Percentiles rank a stretch among this genome's conserved stretches.
These are phyloP conservation scores for Ceratobasidium sp. DNA, from an alignment of 1,284 basidiomycete genomes.

Conservation along the genomic window DNA sequence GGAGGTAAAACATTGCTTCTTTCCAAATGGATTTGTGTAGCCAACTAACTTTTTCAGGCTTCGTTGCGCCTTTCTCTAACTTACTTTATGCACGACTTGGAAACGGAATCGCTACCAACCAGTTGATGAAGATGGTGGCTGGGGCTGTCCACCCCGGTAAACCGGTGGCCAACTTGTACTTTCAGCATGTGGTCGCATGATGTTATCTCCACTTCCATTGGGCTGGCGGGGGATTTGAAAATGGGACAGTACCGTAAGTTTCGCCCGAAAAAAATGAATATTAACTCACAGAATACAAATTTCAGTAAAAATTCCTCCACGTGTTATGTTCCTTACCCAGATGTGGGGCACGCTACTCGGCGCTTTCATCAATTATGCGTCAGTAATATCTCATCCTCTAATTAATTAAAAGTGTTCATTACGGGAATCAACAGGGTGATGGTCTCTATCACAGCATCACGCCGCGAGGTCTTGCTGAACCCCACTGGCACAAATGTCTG, in stretches of 20 bases:
- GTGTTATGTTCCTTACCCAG: conserved; percentile 71
- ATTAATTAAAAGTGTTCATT: background rate
- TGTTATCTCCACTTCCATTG: conserved; percentile 59
- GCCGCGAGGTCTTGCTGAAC: conserved; percentile 57
- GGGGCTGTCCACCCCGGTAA: conserved; percentile 66
- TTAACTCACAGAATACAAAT: background rate
- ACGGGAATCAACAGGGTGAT: conserved; percentile 5
- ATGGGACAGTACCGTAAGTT: conserved; percentile 66
- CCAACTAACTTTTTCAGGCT: conserved; percentile 46
- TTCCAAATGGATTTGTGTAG: conserved; percentile 44
- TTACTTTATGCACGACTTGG: conserved; percentile 59
- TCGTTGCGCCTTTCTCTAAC: conserved; percentile 55
- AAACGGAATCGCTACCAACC: conserved; percentile 63
- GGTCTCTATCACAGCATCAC: conserved; percentile 57
- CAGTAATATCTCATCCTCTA: background rate
- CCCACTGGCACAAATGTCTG: conserved; percentile 65
- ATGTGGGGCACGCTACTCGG: conserved; percentile 69
- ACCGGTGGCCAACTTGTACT: conserved; percentile 70
- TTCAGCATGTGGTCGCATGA: conserved; percentile 56
- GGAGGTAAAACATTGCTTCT: conserved; percentile 49
- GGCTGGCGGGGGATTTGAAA: conserved; percentile 66
- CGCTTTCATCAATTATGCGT: conserved; percentile 48
- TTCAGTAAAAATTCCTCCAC: conserved; percentile 71
- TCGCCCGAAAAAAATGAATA: background rate
- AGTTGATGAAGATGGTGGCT: conserved; percentile 71